Evolutionary conservation across 768 basidiomycete species (phyloP), one percentile per base, ranked within the genome.

Genomic region (Suillus americanus): DNA sequence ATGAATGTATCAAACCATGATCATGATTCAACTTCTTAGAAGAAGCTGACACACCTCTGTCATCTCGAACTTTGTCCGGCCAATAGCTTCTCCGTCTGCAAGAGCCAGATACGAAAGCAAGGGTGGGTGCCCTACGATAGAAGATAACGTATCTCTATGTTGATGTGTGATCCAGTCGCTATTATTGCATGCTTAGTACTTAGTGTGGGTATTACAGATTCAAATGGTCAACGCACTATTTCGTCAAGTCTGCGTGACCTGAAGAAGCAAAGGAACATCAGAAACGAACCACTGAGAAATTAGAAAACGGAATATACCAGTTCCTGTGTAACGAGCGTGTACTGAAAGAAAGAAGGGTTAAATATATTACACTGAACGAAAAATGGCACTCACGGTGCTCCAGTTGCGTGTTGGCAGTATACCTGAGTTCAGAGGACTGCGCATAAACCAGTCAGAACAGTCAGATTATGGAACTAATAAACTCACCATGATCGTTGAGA

Each of bases 131-230:
- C 97, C 95, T 53, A 95, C 88, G 67, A 99, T 95, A 10, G 96
- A 91, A 28, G 96, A 81, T 66, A 94, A 80, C n/a, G 95, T 96
- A 75, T 99, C 97, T 48, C 97, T 89, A 79, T 98, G 96, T 73
- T 98, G 97, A 78, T 98, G 94, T 8, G 95, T 97, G 54, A 97
- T 78, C 97, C 97, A 99, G 74, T 99, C 97, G 78, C 97, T 99
- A 37, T 16, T 98, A 37, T 23, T 9, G 72, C 3, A 5, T 61
- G 64, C 38, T 45, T 23, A 68, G 72, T 67, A 69, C 38, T 45
- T 23, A 68, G 72, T 67, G 68, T 69, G 13, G 63, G 56, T 59
- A 56, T 48, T 48, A 38, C 40, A 54, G 67, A 37, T 50, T 30
- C n/a, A n/a, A 61, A 46, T 12, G 16, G 20, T 28, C 30, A 45